Percentiles rank a stretch among this genome's conserved stretches.
Evolutionary conservation across 2,329 filamentous ascomycete genomes (phyloP).

Genomic region (Phoma sp.): DNA sequence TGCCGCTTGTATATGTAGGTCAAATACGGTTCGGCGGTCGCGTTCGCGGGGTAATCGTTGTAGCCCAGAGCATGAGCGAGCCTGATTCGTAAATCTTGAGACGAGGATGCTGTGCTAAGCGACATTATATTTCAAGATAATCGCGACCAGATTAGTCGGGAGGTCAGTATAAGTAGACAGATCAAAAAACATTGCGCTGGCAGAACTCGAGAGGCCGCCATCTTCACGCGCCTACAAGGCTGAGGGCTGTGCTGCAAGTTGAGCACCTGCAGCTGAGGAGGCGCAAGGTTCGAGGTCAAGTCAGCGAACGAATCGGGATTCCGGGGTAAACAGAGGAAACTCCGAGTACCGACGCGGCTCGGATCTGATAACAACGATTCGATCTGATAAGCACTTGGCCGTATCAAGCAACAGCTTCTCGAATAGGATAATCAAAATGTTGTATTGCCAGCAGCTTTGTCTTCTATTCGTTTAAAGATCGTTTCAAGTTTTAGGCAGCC

Average conservation of each 20-base stretch:
- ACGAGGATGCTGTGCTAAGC: too few species aligned
- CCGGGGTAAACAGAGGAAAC: not conserved
- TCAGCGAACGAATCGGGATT: not conserved
- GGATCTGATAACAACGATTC: constrained; percentile 16
- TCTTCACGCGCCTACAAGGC: not conserved
- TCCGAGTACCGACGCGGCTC: not conserved
- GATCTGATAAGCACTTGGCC: constrained; percentile 8
- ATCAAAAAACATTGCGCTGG: not conserved
- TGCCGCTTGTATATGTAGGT: constrained; percentile 28
- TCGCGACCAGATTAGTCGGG: too few species aligned
- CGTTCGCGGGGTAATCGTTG: constrained; percentile 11
- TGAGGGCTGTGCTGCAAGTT: not conserved
- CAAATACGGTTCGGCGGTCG: constrained; percentile 24
- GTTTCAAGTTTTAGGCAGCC: not conserved
- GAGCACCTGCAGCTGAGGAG: not conserved
- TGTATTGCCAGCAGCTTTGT: not conserved
- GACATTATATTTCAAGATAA: too few species aligned
- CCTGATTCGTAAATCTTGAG: constrained; percentile 4
- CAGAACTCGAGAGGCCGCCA: not conserved
- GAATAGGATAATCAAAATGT: not conserved
- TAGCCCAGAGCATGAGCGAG: constrained; percentile 25
- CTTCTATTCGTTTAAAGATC: not conserved
- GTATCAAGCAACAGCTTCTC: not conserved
- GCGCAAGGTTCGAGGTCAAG: not conserved
- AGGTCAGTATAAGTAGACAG: too few species aligned